Base-by-base conservation (phyloP, 192 early-diverging fungal genomes). In the Linnemannia hyalina region DNA sequence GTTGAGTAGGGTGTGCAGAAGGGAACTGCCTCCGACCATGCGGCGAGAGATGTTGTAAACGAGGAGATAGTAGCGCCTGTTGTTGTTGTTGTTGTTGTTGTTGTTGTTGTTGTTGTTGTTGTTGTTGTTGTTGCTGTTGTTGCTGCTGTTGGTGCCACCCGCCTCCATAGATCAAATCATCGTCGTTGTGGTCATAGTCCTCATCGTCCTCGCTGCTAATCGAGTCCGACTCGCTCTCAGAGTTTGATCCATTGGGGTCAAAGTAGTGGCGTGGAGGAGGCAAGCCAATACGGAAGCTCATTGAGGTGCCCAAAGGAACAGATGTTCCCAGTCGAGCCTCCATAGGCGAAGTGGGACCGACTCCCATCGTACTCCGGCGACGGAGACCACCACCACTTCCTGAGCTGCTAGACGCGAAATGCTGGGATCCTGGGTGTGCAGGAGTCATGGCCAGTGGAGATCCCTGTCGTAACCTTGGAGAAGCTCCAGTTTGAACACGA, bases 191-290 rank as follows among this genome's bases (percentile, higher is more conserved):
- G 52, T 81, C 79, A 75, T 81, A 78, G 41, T 80, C 79, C 29
- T 86, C 84, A 44, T 86, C 80, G 26, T 86, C 80, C 63, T 86
- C 84, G 52, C 80, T 81, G 44, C 80, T 86, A n/a, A 78, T 81
- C 15, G 84, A 86, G 57, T 86, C 80, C 18, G 84, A 81, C n/a
- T 86, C 84, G 26, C 84, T 86, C 55, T 76, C 80, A 40, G 80
- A 86, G 68, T 81, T 78, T 4, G 6, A 20, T 0, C 72, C 72
- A 29, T 80, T 77, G 22, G 76, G 63, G 32, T 81, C 84, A 78
- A 81, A 81, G 40, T 86, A 86, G 52, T 86, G 73, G 22, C 76
- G 63, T 0, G 84, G 84, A 36, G 80, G 70, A 13, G 84, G 84
- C 4, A 86, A 70, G 10, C 74, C 84, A 16, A 86, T 77, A 26